Evolutionary conservation across 2,329 filamentous ascomycete species (phyloP).

Genomic region (Sarocladium kiliense): DNA sequence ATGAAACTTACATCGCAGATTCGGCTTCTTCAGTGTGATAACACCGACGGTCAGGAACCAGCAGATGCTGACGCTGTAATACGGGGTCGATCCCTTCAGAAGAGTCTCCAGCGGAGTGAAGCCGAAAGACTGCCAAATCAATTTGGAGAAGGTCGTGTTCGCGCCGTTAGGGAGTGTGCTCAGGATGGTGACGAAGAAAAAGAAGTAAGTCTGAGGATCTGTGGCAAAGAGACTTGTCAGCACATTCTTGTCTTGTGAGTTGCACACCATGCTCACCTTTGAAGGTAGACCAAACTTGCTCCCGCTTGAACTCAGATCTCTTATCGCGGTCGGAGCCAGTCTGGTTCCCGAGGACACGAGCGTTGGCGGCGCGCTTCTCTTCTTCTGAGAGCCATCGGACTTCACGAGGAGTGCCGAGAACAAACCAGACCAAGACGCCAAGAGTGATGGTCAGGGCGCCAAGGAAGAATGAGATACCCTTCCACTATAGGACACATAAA

Average conservation of each 20-base stretch:
- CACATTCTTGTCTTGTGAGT: too few relatives aligned
- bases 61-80: slow-evolving; percentile 20
- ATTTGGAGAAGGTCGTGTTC: slow-evolving; percentile 25
- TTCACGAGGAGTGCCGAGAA: slow-evolving; percentile 25
- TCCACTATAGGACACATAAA: slow-evolving; percentile 14
- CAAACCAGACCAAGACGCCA: slow-evolving; percentile 17
- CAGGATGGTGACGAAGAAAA: slow-evolving; percentile 28
- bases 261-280: slow-evolving; percentile 13
- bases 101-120: slow-evolving; percentile 26
- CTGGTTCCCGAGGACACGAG: slow-evolving; percentile 22
- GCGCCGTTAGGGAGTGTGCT: slow-evolving; percentile 27
- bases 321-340: slow-evolving; percentile 22
- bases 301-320: slow-evolving; percentile 21
- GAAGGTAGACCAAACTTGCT: slow-evolving; percentile 22
- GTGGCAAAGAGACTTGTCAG: slow-evolving; percentile 12
- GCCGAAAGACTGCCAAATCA: slow-evolving; percentile 27
- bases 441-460: slow-evolving; percentile 20
- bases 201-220: slow-evolving; percentile 27
- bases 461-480: slow-evolving; percentile 24
- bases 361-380: slow-evolving; percentile 24
- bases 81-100: slow-evolving; percentile 24
- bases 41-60: slow-evolving; percentile 21
- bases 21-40: slow-evolving; percentile 20
- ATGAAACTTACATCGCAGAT: slow-evolving; percentile 20
- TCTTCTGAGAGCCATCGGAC: slow-evolving; percentile 24